Evolutionary conservation across 1,284 basidiomycete genomes (phyloP), one percentile per base, ranked within the genome.

Genomic region (Ceratobasidium papillatum): DNA sequence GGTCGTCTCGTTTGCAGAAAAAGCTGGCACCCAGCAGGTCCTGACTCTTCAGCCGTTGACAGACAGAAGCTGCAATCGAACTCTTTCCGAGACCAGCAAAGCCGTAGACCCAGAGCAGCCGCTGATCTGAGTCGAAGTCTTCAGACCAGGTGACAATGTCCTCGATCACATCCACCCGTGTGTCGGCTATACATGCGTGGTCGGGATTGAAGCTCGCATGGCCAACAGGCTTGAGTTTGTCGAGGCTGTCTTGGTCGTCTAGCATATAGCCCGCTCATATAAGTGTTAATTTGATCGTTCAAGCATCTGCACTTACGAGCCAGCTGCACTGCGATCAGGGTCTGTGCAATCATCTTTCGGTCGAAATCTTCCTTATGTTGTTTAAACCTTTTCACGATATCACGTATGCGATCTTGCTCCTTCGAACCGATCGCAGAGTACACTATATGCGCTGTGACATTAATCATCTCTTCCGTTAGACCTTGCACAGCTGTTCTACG

Each of bases 1-100:
- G 30, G 41, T 51, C 47, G 32, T 66, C 63, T 19, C 63, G 63
- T 27, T 66, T 66, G 63, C 63, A 66, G 32, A 66, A 66, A 32
- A 66, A 66, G 43, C 45, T 36, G 2, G 30, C 47, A 1, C 30
- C 45, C 9, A 51, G 47, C 1, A 36, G 30, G 7, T 43, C 38
- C 25, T 32, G 30, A 2, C 36, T 30, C 14, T 32, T 8, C 27
- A 51, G 34, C 14, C 47, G 45, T 14, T 49, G 9, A 32, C 63
- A 66, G 4, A 66, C 45, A 1, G 63, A 66, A 7, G 47, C 19
- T 8, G 63, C 22, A 7, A 66, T 32, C 11, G 63, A 32, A 22
- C 63, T 66, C 45, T 66, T 66, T 0, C 63, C 63, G 34, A 66
- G 47, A 3, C 63, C 63, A 3, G 63, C 47, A 34, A 51, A 49